A percentile compares a stretch with the other conserved stretches of the same genome.
These are phyloP conservation scores for Rhodamnia argentea DNA, from an alignment of 345 rosid genomes.

Conservation along the genomic window DNA sequence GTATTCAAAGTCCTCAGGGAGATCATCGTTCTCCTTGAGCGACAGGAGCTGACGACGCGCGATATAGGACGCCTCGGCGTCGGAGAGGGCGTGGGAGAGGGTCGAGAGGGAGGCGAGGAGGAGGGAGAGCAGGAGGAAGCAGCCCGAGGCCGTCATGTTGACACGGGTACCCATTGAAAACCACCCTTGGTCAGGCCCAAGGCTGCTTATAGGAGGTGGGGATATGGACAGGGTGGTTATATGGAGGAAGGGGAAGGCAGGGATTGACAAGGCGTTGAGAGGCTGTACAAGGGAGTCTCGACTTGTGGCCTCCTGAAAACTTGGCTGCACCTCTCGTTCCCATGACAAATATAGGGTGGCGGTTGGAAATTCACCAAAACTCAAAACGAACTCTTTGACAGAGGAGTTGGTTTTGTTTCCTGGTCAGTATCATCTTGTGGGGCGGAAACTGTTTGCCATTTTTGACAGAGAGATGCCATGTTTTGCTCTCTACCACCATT, in stretches of 20 bases:
- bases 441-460: neutral
- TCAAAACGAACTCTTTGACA: neutral
- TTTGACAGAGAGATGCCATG: neutral
- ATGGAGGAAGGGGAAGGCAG: conserved; percentile 1
- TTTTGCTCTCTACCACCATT: neutral
- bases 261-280: conserved; percentile 1
- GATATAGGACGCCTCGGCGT: conserved; percentile 44
- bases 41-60: conserved; percentile 59
- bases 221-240: neutral
- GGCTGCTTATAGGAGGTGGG: conserved; percentile 46
- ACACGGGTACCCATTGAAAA: conserved; percentile 24
- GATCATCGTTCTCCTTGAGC: conserved; percentile 24
- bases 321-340: neutral
- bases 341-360: neutral
- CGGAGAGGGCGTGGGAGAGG: conserved; percentile 32
- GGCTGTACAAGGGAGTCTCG: neutral
- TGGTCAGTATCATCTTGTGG: neutral
- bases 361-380: neutral
- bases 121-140: conserved; percentile 23
- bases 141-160: conserved; percentile 37
- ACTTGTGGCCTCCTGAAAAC: neutral
- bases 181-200: conserved; percentile 68
- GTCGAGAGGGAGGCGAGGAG: conserved; percentile 6
- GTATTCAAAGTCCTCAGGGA: conserved; percentile 16
- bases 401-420: neutral